phyloP scores from a whole-genome alignment of 2,329 filamentous ascomycete species.

The Keithomyces neogunnii region DNA sequence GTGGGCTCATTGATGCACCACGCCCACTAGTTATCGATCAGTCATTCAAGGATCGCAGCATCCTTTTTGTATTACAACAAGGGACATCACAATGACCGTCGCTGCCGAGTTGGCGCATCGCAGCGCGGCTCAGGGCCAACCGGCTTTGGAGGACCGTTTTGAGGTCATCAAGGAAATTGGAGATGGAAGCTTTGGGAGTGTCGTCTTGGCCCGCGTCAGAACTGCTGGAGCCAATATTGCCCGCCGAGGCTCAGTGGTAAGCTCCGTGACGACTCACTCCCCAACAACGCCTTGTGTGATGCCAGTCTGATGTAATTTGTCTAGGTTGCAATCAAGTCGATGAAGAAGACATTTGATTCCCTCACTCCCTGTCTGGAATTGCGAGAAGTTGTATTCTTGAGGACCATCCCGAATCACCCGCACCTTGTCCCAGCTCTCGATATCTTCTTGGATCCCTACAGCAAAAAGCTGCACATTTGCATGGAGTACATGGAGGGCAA shows the following conservation, averaged over 20 bases:
- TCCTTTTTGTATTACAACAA: not conserved
- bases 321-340: slow-evolving; percentile 97
- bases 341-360: slow-evolving; percentile 99
- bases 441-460: slow-evolving; percentile 95
- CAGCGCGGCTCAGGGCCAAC: slow-evolving; percentile 49
- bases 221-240: slow-evolving; percentile 84
- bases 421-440: slow-evolving; percentile 96
- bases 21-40: slow-evolving; percentile 2
- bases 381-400: slow-evolving; percentile 92
- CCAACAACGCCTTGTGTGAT: slow-evolving; percentile 8
- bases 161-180: slow-evolving; percentile 97
- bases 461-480: slow-evolving; percentile 90
- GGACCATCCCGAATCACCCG: slow-evolving; percentile 76
- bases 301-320: slow-evolving; percentile 1
- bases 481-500: slow-evolving; percentile 99
- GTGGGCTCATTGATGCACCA: slow-evolving; percentile 8
- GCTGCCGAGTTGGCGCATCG: slow-evolving; percentile 65
- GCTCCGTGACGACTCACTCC: slow-evolving; percentile 23
- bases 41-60: not conserved
- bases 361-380: slow-evolving; percentile 85
- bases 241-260: slow-evolving; percentile 84
- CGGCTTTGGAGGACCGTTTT: slow-evolving; percentile 84
- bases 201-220: slow-evolving; percentile 83
- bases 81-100: slow-evolving; percentile 55
- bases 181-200: slow-evolving; percentile 96